Conservation (phyloP, 2,329 filamentous ascomycete species). For the Colletotrichum plurivorum region DNA sequence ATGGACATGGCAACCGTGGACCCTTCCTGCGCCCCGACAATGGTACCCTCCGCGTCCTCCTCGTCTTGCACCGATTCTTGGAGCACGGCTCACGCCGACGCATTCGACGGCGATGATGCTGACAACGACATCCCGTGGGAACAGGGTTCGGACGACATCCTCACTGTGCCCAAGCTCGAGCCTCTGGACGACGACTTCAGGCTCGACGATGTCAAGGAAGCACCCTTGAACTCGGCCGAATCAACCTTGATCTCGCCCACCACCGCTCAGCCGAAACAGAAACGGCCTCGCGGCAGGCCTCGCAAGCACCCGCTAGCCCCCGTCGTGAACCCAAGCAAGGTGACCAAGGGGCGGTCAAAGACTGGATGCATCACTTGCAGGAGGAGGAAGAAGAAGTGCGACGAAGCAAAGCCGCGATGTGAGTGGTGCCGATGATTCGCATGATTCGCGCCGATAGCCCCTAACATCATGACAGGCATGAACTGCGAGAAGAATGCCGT, state of each 20-base stretch:
- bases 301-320: conserved; percentile 82
- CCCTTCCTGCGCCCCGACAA: conserved; percentile 57
- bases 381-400: conserved; percentile 80
- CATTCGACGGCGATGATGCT: conserved; percentile 50
- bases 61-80: conserved; percentile 63
- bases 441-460: not conserved
- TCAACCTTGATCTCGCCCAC: conserved; percentile 37
- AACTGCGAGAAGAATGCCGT: conserved; percentile 96
- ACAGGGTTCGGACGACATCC: conserved; percentile 59
- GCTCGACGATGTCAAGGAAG: conserved; percentile 66
- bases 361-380: conserved; percentile 78
- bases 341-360: conserved; percentile 82
- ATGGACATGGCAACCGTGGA: conserved; percentile 58
- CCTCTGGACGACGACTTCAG: conserved; percentile 69
- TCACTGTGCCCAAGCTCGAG: conserved; percentile 69
- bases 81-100: conserved; percentile 57
- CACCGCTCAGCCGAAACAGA: conserved; percentile 58
- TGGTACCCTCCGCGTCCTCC: conserved; percentile 62
- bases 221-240: conserved; percentile 49
- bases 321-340: conserved; percentile 72
- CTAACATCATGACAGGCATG: conserved; percentile 67
- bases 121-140: conserved; percentile 64
- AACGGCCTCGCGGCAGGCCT: conserved; percentile 83
- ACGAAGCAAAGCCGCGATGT: conserved; percentile 78
- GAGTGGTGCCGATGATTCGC: conserved; percentile 49